phyloP scores from a whole-genome alignment of 2,329 filamentous ascomycete genomes.

The Thelonectria discophora region DNA sequence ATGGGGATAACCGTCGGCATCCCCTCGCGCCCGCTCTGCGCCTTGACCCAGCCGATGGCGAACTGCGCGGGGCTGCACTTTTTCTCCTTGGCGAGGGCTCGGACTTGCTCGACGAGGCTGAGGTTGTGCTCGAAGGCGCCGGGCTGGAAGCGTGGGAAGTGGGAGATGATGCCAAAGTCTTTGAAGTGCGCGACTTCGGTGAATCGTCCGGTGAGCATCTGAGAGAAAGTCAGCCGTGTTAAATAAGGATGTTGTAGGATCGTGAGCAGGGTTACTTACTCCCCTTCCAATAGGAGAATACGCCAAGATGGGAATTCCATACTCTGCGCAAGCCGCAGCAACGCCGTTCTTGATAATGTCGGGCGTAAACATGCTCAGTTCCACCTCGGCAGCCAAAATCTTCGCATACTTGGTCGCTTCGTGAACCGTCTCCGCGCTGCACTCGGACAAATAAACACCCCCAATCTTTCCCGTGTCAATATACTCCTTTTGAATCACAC shows the following conservation, averaged over 20 bases:
- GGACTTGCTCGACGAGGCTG: slow-evolving; percentile 65
- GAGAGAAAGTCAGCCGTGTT: slow-evolving; percentile 16
- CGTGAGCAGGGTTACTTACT: slow-evolving; percentile 40
- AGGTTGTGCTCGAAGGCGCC: slow-evolving; percentile 72
- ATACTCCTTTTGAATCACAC: slow-evolving; percentile 56
- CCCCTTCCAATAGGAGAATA: slow-evolving; percentile 76
- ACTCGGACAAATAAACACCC: slow-evolving; percentile 61
- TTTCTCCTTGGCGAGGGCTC: slow-evolving; percentile 67
- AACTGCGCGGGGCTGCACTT: slow-evolving; percentile 70
- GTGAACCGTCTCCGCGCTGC: slow-evolving; percentile 58
- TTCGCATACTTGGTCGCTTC: slow-evolving; percentile 55
- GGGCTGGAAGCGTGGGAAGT: slow-evolving; percentile 66
- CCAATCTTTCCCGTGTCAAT: slow-evolving; percentile 62
- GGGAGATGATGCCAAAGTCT: slow-evolving; percentile 31
- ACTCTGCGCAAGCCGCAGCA: slow-evolving; percentile 65
- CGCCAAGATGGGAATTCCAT: slow-evolving; percentile 74
- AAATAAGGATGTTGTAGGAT: not conserved
- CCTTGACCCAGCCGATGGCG: slow-evolving; percentile 70
- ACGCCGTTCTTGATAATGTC: slow-evolving; percentile 62
- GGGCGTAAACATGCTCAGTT: slow-evolving; percentile 60
- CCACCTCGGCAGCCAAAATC: slow-evolving; percentile 61
- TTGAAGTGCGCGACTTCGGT: slow-evolving; percentile 37
- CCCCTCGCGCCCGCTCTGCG: slow-evolving; percentile 59
- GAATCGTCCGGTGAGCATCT: slow-evolving; percentile 46
- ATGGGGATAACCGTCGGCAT: slow-evolving; percentile 71